Conservation (phyloP, 2,329 filamentous ascomycete species). For the Bipolaris victoriae region DNA sequence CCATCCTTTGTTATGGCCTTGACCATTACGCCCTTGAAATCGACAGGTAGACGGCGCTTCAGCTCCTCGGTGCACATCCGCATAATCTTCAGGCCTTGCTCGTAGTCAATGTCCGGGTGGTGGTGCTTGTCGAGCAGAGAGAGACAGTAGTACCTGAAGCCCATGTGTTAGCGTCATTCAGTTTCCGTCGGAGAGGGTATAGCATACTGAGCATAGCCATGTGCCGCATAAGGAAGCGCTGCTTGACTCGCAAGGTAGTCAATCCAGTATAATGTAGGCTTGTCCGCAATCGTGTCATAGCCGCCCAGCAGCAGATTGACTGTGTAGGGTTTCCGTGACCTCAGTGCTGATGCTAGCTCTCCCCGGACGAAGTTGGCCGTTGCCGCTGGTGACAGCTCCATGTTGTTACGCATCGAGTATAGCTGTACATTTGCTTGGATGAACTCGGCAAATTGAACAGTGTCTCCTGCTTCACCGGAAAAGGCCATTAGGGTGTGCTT, state of each 20-base stretch:
- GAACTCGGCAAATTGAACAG: constrained; percentile 98
- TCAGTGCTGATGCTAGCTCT: constrained; percentile 87
- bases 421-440: constrained; percentile 98
- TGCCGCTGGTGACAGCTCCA: constrained; percentile 85
- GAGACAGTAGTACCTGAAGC: constrained; percentile 86
- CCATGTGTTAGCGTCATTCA: constrained; percentile 6
- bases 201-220: constrained; percentile 93
- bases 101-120: constrained; percentile 88
- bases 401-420: constrained; percentile 97
- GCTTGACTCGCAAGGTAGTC: constrained; percentile 93
- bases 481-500: constrained; percentile 94
- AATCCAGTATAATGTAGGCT: constrained; percentile 94
- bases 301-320: constrained; percentile 96
- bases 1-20: constrained; percentile 97
- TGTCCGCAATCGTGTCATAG: constrained; percentile 87
- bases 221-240: constrained; percentile 90
- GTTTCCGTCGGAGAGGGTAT: not conserved
- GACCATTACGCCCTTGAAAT: constrained; percentile 95
- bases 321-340: constrained; percentile 92
- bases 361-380: constrained; percentile 92
- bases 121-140: constrained; percentile 99
- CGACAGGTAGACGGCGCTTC: constrained; percentile 94
- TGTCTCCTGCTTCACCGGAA: constrained; percentile 95
- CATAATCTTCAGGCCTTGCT: constrained; percentile 88
- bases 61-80: constrained; percentile 96